Evolutionary conservation across 2,329 filamentous ascomycete genomes (phyloP), one percentile per base, ranked within the genome.

Genomic region (Talaromyces sp.): DNA sequence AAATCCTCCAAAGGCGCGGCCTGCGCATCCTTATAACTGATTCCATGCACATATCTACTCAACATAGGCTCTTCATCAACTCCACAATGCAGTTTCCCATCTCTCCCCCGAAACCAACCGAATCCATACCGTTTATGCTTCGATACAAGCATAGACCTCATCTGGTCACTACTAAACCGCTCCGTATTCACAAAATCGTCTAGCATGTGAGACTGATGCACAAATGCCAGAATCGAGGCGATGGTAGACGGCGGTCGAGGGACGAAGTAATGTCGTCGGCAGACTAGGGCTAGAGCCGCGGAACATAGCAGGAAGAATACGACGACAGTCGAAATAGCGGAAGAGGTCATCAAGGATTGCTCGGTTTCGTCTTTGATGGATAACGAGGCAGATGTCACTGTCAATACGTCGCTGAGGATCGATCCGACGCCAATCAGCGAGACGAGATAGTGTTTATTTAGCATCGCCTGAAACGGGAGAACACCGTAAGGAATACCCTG

Each of bases 121-220:
- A 93, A 76, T 1, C 89, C 90, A 75, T 93, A 94, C 47, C 82
- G 88, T 79, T 89, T 89, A 43, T 85, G 84, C n/a, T 85, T 77
- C 10, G 75, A 78, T 67, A 86, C 85, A 40, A 93, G 80, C 73
- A 83, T 82, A 64, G 77, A 76, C 68, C 84, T 86, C 87, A 92
- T 91, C 73, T 87, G 78, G 15, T 81, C 78, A 62, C 84, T 86
- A 69, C 82, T 85, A 60, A 88, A 77, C 77, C 86, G 86, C 67
- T 88, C 85, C 25, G 89, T 92, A 49, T 86, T 87, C 15, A 91
- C 88, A 75, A 93, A 93, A 72, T 87, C 86, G 68, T 88, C 88
- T 54, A 93, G 79, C 91, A 93, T 93, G 77, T 90, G 91, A 75
- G 86, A 89, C 78, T 92, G 90, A 76, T 93, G 89, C 67, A 93